phyloP scores from a whole-genome alignment of 345 rosid species.

The Hibiscus tridactylites region DNA sequence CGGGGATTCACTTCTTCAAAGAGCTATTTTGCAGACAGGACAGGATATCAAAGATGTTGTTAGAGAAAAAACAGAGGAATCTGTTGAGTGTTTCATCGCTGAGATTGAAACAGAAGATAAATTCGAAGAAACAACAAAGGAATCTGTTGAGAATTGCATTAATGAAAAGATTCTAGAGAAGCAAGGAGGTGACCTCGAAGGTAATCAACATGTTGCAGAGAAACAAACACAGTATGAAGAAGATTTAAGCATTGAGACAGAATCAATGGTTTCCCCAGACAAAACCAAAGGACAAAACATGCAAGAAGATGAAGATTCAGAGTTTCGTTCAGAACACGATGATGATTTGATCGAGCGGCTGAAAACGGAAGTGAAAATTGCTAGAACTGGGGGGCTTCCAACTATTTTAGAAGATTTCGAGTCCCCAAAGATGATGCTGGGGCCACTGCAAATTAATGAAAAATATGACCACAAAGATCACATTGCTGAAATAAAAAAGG shows the following conservation, averaged over 20 bases:
- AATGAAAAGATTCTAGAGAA: background rate
- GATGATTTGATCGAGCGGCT: constrained; percentile 56
- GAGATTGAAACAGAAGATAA: background rate
- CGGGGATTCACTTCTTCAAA: background rate
- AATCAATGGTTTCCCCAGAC: constrained; percentile 2
- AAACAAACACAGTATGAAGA: background rate
- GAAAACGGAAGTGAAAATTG: constrained; percentile 47
- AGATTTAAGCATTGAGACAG: no score
- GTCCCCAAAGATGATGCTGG: constrained; percentile 26
- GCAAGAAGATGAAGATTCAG: constrained; percentile 30
- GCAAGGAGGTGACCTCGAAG: background rate
- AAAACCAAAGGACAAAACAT: constrained; percentile 14
- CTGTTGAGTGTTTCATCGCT: background rate
- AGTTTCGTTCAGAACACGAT: constrained; percentile 20
- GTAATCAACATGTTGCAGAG: background rate
- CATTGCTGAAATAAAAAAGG: constrained; percentile 47
- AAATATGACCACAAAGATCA: constrained; percentile 41
- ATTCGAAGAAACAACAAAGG: background rate
- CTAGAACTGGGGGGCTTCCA: constrained; percentile 72
- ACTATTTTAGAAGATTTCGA: constrained; percentile 76
- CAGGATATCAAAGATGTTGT: background rate
- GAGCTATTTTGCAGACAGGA: background rate
- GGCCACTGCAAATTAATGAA: constrained; percentile 48
- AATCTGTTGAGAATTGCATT: background rate
- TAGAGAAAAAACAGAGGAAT: background rate